Evolutionary conservation across 208 protist species (phyloP), one percentile per base, ranked within the genome.

Genomic region (Trypanosoma theileri): DNA sequence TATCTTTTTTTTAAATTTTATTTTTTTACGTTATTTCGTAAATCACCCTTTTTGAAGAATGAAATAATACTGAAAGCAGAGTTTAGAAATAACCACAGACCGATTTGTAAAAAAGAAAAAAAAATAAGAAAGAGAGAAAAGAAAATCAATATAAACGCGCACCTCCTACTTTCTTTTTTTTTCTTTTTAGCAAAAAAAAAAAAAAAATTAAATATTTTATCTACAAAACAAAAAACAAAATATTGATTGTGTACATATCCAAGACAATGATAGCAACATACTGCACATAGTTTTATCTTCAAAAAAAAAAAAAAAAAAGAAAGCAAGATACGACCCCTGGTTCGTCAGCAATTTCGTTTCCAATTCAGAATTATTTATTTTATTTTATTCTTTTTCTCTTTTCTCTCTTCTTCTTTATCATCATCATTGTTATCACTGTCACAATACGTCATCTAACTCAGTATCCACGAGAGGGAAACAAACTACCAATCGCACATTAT

Each of bases 401-500:
- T 17, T 48, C 44, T 48, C 2, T 9, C 11, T 48, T 11, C 11
- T 48, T 48, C 44, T 48, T 11, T 14, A n/a, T 48, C 16, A n/a
- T 48, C 44, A 3, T 35, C 6, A 35, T 35, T 35, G 6, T 35
- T 35, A 35, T 1, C n/a, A 35, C 28, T 48, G 44, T n/a, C n/a
- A n/a, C n/a, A n/a, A n/a, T n/a, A 19, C 22, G 11, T 26, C 11
- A 54, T 26, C 22, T 3, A n/a, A 16, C 11, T 24, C 35, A 14
- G 45, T 41, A 12, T 58, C 59, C 13, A 24, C 11, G 0, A 63
- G 41, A 52, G 62, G 70, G 42, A 59, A 70, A 54, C 70, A 75
- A 46, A 70, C 70, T 16, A 75, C 1, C 13, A 75, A 48, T 31
- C 70, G 41, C 4, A 75, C 16, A 22, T 75, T 75, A 41, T 75